Evolutionary conservation across 345 rosid species (phyloP).

Genomic region (Alliaria petiolata): DNA sequence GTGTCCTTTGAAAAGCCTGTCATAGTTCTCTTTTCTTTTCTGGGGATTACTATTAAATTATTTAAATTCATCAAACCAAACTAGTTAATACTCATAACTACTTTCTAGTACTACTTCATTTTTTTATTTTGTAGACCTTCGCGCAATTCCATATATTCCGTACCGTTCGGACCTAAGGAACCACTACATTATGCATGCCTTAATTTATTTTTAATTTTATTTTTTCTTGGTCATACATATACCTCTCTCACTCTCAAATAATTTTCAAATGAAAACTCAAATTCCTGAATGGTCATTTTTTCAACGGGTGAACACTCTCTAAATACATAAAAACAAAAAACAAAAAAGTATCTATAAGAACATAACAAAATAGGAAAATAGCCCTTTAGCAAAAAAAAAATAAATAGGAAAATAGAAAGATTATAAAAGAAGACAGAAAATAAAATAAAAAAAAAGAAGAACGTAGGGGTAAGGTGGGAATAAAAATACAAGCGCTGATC

Average conservation of each 20-base stretch:
- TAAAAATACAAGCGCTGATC: background rate
- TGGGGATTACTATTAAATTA: constrained; percentile 15
- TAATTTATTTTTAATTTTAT: background rate
- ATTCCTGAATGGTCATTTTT: background rate
- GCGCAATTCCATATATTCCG: background rate
- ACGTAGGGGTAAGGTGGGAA: background rate
- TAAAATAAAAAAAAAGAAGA: background rate
- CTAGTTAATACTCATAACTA: background rate
- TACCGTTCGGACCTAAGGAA: constrained; percentile 21
- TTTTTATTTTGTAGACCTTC: background rate
- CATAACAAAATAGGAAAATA: background rate
- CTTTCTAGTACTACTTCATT: background rate
- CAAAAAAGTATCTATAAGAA: background rate
- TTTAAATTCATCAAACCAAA: background rate
- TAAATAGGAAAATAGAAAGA: background rate
- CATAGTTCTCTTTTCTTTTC: background rate
- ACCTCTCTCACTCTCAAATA: background rate
- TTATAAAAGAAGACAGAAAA: background rate
- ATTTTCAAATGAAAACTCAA: background rate
- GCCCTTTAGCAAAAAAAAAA: too few species aligned
- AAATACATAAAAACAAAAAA: background rate
- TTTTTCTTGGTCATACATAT: background rate
- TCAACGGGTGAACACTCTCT: background rate
- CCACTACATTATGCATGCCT: background rate
- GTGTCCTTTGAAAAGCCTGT: constrained; percentile 30